Percentiles rank a stretch among this genome's conserved stretches.
Evolutionary conservation across 2,329 filamentous ascomycete species (phyloP).

Genomic region (Neofusicoccum sp.): DNA sequence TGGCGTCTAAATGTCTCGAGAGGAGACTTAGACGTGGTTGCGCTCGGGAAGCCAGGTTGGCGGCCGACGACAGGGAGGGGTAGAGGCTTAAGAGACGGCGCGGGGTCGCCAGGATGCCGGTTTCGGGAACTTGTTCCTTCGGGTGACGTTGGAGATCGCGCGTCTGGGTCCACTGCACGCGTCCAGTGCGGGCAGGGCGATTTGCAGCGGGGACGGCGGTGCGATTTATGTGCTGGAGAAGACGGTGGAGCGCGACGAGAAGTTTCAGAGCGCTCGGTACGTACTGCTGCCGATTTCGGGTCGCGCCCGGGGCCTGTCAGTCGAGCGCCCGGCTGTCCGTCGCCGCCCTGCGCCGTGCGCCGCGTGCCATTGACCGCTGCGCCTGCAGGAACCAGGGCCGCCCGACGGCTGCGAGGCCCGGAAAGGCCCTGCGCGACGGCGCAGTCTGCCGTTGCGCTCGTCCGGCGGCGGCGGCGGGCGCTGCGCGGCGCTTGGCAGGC

Average conservation of each 20-base stretch:
- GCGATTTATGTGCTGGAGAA: constrained; percentile 2
- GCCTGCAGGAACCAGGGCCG: not conserved
- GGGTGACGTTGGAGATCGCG: constrained; percentile 3
- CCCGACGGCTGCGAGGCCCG: not conserved
- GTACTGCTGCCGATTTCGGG: constrained; percentile 5
- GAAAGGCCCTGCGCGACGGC: not conserved
- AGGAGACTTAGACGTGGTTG: constrained; percentile 57
- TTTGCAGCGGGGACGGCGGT: not conserved
- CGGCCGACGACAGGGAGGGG: constrained; percentile 29
- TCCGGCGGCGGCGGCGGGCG: not conserved
- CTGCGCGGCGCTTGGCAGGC: not conserved
- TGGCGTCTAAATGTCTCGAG: constrained; percentile 59
- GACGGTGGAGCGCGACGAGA: not conserved
- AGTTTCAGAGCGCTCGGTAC: constrained; percentile 10
- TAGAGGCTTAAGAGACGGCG: constrained; percentile 20
- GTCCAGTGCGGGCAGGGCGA: not conserved
- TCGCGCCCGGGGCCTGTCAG: constrained; percentile 4
- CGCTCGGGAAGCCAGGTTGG: constrained; percentile 50
- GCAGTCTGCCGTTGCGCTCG: not conserved
- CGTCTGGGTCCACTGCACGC: constrained; percentile 2
- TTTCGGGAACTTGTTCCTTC: not conserved
- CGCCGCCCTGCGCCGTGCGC: too few species aligned
- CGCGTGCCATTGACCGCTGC: not conserved
- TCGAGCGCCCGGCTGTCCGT: not conserved
- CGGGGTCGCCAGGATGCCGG: constrained; percentile 12